Percentiles rank a stretch among this genome's conserved stretches.
These are phyloP conservation scores for Ceratocystis variospora DNA, from an alignment of 2,329 filamentous ascomycete species.

Conservation along the genomic window DNA sequence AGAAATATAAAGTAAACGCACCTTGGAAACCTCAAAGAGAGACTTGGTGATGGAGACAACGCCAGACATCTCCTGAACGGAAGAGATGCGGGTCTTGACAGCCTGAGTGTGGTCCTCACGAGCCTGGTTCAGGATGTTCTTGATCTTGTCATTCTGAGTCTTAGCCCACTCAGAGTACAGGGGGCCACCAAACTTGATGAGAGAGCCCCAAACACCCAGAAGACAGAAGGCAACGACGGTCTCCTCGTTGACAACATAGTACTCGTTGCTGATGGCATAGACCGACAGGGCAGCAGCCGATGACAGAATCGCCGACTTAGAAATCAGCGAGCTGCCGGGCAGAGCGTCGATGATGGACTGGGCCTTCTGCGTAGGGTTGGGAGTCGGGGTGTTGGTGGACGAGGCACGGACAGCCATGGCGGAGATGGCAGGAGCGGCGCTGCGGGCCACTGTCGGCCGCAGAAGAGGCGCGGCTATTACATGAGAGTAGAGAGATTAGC, in stretches of 20 bases:
- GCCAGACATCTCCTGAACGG: constrained; percentile 83
- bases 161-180: constrained; percentile 88
- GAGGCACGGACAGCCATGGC: constrained; percentile 43
- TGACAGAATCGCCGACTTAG: constrained; percentile 95
- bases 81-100: constrained; percentile 86
- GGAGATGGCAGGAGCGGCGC: constrained; percentile 60
- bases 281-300: constrained; percentile 79
- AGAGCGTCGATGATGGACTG: constrained; percentile 88
- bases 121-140: constrained; percentile 85
- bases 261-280: constrained; percentile 97
- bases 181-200: constrained; percentile 88
- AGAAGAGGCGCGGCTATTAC: constrained; percentile 71
- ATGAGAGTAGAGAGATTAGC: constrained; percentile 13
- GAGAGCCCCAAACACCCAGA: constrained; percentile 78
- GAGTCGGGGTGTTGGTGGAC: constrained; percentile 60
- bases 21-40: constrained; percentile 97
- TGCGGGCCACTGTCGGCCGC: constrained; percentile 65
- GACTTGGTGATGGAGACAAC: constrained; percentile 96
- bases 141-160: constrained; percentile 79
- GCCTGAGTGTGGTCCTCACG: constrained; percentile 89
- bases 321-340: constrained; percentile 80
- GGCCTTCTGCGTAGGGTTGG: constrained; percentile 92
- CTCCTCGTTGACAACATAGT: constrained; percentile 99
- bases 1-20: constrained; percentile 30
- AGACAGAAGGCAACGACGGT: constrained; percentile 86